Evolutionary conservation across 1,284 basidiomycete species (phyloP).

Genomic region (Leucoagaricus sp.): DNA sequence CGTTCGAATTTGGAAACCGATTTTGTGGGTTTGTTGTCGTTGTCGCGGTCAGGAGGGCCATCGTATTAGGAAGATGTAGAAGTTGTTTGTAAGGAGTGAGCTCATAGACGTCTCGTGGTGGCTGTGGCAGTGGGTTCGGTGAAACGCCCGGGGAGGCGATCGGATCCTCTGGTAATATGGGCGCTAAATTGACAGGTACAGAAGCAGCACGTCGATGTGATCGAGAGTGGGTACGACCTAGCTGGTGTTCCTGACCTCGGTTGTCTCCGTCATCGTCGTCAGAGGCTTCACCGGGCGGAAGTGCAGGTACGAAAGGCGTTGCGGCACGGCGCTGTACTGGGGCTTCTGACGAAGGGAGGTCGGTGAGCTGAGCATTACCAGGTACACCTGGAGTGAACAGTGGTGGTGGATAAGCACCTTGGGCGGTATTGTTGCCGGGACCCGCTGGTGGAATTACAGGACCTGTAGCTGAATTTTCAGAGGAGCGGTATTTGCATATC

Average conservation of each 20-base stretch:
- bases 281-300: background rate
- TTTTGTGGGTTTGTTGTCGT: constrained; percentile 19
- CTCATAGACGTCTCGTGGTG: constrained; percentile 51
- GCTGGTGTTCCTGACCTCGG: constrained; percentile 9
- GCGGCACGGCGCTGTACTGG: constrained; percentile 2
- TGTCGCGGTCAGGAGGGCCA: constrained; percentile 34
- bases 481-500: background rate
- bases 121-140: constrained; percentile 51
- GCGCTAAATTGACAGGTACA: constrained; percentile 23
- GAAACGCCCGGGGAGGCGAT: constrained; percentile 23
- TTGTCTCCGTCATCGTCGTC: constrained; percentile 10
- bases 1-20: constrained; percentile 4
- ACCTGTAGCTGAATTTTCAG: constrained; percentile 10
- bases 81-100: constrained; percentile 50
- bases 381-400: constrained; percentile 9
- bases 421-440: constrained; percentile 7
- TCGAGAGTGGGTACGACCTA: background rate
- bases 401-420: constrained; percentile 14
- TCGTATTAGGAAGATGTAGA: constrained; percentile 45
- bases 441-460: constrained; percentile 20
- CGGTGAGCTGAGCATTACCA: constrained; percentile 3
- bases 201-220: constrained; percentile 12
- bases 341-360: constrained; percentile 10
- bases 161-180: constrained; percentile 26
- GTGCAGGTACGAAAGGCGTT: constrained; percentile 10